Conservation (phyloP, 306 rosid species). For the Trifolium dubium region DNA sequence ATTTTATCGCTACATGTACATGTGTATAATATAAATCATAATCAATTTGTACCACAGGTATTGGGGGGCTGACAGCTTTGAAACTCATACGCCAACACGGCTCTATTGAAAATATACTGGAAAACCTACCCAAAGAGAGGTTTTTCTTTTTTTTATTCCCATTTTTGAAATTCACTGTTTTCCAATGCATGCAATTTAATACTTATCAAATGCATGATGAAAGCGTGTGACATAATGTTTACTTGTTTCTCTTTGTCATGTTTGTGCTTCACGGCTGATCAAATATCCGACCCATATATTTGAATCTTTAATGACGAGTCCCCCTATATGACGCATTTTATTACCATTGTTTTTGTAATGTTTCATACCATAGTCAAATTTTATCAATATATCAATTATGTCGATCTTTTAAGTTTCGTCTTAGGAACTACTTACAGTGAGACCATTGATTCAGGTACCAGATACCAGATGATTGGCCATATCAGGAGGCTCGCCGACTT, state of each 20-base stretch:
- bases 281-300: conserved; percentile 32
- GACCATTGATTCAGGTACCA: conserved; percentile 69
- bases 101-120: conserved; percentile 82
- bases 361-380: conserved; percentile 9
- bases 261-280: conserved; percentile 10
- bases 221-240: conserved; percentile 21
- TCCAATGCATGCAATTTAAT: conserved; percentile 24
- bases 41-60: conserved; percentile 62
- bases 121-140: conserved; percentile 90
- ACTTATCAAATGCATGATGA: not conserved
- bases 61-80: conserved; percentile 94
- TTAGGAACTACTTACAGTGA: conserved; percentile 10
- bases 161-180: conserved; percentile 23
- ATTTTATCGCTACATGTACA: conserved; percentile 30
- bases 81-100: conserved; percentile 97
- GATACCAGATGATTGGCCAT: conserved; percentile 91
- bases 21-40: conserved; percentile 2
- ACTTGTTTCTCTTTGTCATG: conserved; percentile 32
- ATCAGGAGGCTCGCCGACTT: conserved; percentile 84
- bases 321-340: not conserved
- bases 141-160: conserved; percentile 43
- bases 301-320: conserved; percentile 22
- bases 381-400: conserved; percentile 25
- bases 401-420: conserved; percentile 19
- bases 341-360: conserved; percentile 21